A percentile compares a stretch with the other conserved stretches of the same genome.
These are phyloP conservation scores for Suillus luteus DNA, from an alignment of 768 basidiomycete genomes.

Conservation along the genomic window DNA sequence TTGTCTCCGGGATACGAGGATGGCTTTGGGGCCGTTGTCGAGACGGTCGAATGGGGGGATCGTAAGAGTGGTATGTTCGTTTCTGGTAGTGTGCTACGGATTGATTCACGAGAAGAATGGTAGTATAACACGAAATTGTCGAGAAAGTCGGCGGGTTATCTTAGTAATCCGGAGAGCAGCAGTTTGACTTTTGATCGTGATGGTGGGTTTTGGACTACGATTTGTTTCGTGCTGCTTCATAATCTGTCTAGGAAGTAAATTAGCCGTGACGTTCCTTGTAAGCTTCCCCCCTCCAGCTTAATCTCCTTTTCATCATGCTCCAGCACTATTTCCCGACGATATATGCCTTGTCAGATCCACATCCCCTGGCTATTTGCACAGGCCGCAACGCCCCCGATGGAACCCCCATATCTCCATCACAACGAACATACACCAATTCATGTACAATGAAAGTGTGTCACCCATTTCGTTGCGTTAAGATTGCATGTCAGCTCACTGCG, in stretches of 20 bases:
- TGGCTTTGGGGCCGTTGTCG: slow-evolving; percentile 64
- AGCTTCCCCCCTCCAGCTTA: slow-evolving; percentile 21
- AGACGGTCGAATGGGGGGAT: slow-evolving; percentile 52
- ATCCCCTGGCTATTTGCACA: slow-evolving; percentile 70
- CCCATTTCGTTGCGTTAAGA: background rate
- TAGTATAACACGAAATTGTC: slow-evolving; percentile 52
- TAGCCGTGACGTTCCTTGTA: slow-evolving; percentile 72
- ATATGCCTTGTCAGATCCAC: slow-evolving; percentile 64
- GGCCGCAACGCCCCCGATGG: slow-evolving; percentile 60
- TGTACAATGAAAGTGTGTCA: slow-evolving; percentile 76
- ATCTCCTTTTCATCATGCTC: slow-evolving; percentile 6
- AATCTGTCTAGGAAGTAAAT: slow-evolving; percentile 49
- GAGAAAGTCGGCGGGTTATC: slow-evolving; percentile 37
- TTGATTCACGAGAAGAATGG: slow-evolving; percentile 25
- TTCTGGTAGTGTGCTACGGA: slow-evolving; percentile 8
- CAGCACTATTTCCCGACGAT: slow-evolving; percentile 74
- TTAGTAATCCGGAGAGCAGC: slow-evolving; percentile 66
- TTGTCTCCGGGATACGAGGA: slow-evolving; percentile 68
- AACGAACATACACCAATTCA: slow-evolving; percentile 65
- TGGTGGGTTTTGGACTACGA: slow-evolving; percentile 40
- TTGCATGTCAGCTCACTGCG: slow-evolving; percentile 6
- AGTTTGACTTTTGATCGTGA: slow-evolving; percentile 70
- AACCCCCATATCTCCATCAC: slow-evolving; percentile 42
- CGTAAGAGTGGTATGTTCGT: slow-evolving; percentile 53
- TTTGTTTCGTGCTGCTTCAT: slow-evolving; percentile 10